These are phyloP conservation scores for Daedaleopsis sinensis DNA, from an alignment of 768 basidiomycete genomes.

Conservation along the genomic window DNA sequence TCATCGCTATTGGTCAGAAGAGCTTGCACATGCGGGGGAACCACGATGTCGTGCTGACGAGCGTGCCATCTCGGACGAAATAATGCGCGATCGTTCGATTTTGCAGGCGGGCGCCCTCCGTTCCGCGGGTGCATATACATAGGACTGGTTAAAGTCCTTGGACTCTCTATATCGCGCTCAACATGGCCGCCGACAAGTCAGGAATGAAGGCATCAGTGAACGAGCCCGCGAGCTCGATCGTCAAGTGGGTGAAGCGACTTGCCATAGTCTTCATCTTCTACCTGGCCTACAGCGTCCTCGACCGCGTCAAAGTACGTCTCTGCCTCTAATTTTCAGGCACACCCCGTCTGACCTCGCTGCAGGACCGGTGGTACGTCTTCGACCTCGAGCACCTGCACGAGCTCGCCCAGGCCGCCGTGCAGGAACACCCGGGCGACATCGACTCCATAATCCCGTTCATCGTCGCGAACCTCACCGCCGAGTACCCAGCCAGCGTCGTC, in stretches of 20 bases:
- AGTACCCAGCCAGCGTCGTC: conserved; percentile 62
- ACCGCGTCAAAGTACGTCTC: conserved; percentile 60
- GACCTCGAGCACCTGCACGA: conserved; percentile 72
- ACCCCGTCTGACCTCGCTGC: not conserved
- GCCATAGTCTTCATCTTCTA: conserved; percentile 31
- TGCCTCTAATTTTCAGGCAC: not conserved
- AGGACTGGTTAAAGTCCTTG: no score
- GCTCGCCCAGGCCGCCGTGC: conserved; percentile 76
- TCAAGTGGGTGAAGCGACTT: conserved; percentile 38
- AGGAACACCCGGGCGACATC: conserved; percentile 63
- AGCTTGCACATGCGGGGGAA: no score
- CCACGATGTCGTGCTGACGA: no score
- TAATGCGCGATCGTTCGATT: no score
- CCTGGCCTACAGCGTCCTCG: conserved; percentile 52
- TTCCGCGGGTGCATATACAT: no score
- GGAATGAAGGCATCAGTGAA: no score
- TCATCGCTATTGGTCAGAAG: no score
- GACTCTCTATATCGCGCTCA: no score
- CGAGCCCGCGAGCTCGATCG: no score
- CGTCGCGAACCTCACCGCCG: conserved; percentile 73
- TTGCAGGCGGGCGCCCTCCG: no score
- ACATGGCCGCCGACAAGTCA: no score
- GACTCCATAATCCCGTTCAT: conserved; percentile 81
- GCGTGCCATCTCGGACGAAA: no score
- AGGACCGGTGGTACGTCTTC: conserved; percentile 90